Conservation (phyloP, 192 early-diverging fungal genomes). For the Linnemannia elongata region DNA sequence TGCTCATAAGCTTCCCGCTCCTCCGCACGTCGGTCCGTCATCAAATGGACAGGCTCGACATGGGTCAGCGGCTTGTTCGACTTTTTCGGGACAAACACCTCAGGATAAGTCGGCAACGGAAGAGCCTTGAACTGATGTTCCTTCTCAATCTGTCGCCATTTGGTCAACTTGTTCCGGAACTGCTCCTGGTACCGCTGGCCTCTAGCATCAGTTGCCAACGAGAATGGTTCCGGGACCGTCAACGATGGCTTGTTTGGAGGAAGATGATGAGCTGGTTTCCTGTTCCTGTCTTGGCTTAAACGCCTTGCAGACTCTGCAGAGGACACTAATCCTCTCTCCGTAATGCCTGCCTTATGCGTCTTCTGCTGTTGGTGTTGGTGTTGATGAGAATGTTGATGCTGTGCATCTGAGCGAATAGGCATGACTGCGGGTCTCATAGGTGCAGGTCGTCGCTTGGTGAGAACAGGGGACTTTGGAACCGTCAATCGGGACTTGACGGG, state of each 20-base stretch:
- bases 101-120: conserved; percentile 58
- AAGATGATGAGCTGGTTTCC: neutral
- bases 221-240: conserved; percentile 74
- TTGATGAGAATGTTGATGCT: neutral
- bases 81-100: conserved; percentile 69
- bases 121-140: conserved; percentile 65
- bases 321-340: conserved; percentile 29
- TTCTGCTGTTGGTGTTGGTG: conserved; percentile 5
- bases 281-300: conserved; percentile 23
- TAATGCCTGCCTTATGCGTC: conserved; percentile 8
- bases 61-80: conserved; percentile 71
- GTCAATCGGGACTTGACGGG: conserved; percentile 20
- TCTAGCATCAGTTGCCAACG: conserved; percentile 65
- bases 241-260: conserved; percentile 28
- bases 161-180: conserved; percentile 58
- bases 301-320: conserved; percentile 47
- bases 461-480: conserved; percentile 34
- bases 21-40: conserved; percentile 66
- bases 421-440: conserved; percentile 22
- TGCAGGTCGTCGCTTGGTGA: conserved; percentile 32
- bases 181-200: conserved; percentile 57
- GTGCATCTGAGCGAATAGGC: neutral
- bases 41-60: conserved; percentile 58
- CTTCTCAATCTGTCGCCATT: conserved; percentile 54
- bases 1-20: conserved; percentile 72